phyloP scores from a whole-genome alignment of 768 basidiomycete genomes.

The Hemileccinum impolitum region DNA sequence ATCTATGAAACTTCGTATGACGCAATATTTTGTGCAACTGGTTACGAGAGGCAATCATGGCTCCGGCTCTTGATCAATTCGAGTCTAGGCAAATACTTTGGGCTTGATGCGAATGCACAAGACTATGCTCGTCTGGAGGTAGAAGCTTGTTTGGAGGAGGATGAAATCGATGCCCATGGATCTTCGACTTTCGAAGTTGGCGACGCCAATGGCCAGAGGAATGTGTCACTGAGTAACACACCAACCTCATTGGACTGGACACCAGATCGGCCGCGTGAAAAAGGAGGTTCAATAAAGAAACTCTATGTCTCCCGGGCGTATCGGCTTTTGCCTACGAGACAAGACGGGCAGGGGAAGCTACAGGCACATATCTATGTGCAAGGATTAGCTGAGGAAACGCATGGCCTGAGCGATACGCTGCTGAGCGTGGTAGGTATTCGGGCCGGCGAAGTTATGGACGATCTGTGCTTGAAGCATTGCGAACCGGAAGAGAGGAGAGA shows the following conservation, averaged over 20 bases:
- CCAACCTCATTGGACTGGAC: slow-evolving; percentile 15
- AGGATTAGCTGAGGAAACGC: slow-evolving; percentile 36
- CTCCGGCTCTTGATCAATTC: slow-evolving; percentile 40
- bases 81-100: slow-evolving; percentile 36
- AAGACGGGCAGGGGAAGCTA: slow-evolving; percentile 5
- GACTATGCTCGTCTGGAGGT: slow-evolving; percentile 9
- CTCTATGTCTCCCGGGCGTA: slow-evolving; percentile 41
- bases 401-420: slow-evolving; percentile 43
- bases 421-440: slow-evolving; percentile 43
- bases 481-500: not conserved
- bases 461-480: slow-evolving; percentile 26
- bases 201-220: not conserved
- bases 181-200: slow-evolving; percentile 5
- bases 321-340: slow-evolving; percentile 34
- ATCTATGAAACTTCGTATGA: slow-evolving; percentile 39
- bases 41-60: slow-evolving; percentile 51
- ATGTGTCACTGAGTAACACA: slow-evolving; percentile 2
- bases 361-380: slow-evolving; percentile 35
- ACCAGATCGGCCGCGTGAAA: slow-evolving; percentile 22
- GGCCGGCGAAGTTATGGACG: slow-evolving; percentile 44
- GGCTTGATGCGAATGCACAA: slow-evolving; percentile 20
- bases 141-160: slow-evolving; percentile 2
- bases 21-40: slow-evolving; percentile 49
- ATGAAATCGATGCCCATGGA: not conserved
- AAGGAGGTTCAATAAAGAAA: slow-evolving; percentile 1